Evolutionary conservation across 2,329 filamentous ascomycete genomes (phyloP).

Genomic region (Orbilia quercus): DNA sequence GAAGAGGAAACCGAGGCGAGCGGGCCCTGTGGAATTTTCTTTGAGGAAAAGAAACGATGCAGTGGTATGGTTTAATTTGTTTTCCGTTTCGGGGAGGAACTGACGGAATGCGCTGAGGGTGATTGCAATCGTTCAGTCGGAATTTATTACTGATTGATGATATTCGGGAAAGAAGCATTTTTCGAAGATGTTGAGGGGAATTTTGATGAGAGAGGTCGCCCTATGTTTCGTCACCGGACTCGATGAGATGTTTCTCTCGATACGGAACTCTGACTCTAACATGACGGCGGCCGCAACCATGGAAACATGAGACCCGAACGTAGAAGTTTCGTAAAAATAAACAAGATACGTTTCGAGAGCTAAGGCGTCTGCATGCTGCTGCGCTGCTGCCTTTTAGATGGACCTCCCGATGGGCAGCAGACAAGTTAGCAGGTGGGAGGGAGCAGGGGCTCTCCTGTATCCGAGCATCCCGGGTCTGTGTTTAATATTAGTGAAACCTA

Average conservation of each 20-base stretch:
- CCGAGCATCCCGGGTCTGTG: constrained; percentile 36
- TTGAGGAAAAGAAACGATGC: not conserved
- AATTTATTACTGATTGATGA: constrained; percentile 2
- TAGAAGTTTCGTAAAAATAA: constrained; percentile 17
- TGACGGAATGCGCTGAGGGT: constrained; percentile 7
- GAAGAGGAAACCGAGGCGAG: constrained; percentile 15
- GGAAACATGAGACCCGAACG: not conserved
- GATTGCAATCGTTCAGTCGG: constrained; percentile 9
- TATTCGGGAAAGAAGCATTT: constrained; percentile 3
- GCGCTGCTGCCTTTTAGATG: constrained; percentile 43
- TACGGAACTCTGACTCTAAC: constrained; percentile 9
- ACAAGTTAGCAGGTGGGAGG: constrained; percentile 30
- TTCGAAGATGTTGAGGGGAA: constrained; percentile 5
- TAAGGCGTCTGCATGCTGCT: not conserved
- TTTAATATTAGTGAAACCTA: constrained; percentile 56
- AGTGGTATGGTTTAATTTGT: constrained; percentile 14
- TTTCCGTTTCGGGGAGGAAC: constrained; percentile 40
- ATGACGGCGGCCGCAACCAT: not conserved
- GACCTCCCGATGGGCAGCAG: constrained; percentile 15
- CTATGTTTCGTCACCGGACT: constrained; percentile 20
- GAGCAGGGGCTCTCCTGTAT: constrained; percentile 40
- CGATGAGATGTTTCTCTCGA: constrained; percentile 1
- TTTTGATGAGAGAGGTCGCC: constrained; percentile 20
- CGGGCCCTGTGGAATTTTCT: not conserved
- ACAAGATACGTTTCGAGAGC: constrained; percentile 4